Evolutionary conservation across 192 early-diverging fungal genomes (phyloP).

Genomic region (Funneliformis mosseae): DNA sequence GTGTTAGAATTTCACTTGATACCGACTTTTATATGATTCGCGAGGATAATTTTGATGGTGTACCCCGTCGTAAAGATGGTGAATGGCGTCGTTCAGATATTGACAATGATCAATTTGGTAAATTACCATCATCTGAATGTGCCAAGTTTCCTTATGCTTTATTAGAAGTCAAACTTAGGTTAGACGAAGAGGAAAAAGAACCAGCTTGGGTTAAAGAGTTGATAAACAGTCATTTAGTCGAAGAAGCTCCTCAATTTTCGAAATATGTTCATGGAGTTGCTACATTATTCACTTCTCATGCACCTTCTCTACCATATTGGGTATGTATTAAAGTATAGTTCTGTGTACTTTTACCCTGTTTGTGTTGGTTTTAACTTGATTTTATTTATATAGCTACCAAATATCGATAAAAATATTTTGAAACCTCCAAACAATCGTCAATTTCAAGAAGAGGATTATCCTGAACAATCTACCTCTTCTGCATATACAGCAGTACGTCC

Average conservation of each 20-base stretch:
- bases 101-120: constrained; percentile 70
- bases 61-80: constrained; percentile 65
- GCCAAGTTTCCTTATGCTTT: constrained; percentile 93
- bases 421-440: constrained; percentile 22
- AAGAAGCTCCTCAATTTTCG: constrained; percentile 83
- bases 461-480: not conserved
- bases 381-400: constrained; percentile 21
- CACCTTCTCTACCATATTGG: constrained; percentile 68
- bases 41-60: constrained; percentile 82
- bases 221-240: constrained; percentile 69
- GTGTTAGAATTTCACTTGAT: constrained; percentile 92
- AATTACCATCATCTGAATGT: constrained; percentile 74
- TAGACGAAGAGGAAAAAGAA: constrained; percentile 62
- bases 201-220: constrained; percentile 81
- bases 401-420: constrained; percentile 34
- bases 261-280: constrained; percentile 87
- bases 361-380: not conserved
- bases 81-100: constrained; percentile 94
- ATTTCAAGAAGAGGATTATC: not conserved
- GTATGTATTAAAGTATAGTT: constrained; percentile 25
- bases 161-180: constrained; percentile 85
- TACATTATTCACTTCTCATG: constrained; percentile 63
- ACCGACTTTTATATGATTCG: constrained; percentile 95
- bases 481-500: too few relatives aligned
- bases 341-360: not conserved